A percentile compares a stretch with the other conserved stretches of the same genome.
phyloP scores from a whole-genome alignment of 2,329 filamentous ascomycete species.

The Rhinocladiella mackenziei region DNA sequence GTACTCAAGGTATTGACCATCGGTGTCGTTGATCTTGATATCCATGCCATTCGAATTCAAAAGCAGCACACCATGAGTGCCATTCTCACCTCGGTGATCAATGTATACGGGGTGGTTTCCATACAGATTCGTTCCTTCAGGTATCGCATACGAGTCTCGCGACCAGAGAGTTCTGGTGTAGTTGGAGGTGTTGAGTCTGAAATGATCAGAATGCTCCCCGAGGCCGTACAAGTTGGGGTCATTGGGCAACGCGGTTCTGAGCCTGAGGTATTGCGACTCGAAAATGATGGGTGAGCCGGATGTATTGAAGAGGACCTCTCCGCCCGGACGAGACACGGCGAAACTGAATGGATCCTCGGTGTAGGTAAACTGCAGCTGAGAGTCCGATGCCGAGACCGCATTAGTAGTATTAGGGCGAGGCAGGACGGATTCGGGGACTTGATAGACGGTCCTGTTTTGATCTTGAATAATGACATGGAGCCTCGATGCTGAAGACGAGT shows the following conservation, averaged over 20 bases:
- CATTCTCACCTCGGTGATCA: constrained; percentile 60
- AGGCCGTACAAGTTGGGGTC: constrained; percentile 72
- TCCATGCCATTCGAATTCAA: constrained; percentile 75
- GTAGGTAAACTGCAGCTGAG: constrained; percentile 48
- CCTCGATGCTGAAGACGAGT: too few relatives aligned
- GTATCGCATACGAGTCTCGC: constrained; percentile 61
- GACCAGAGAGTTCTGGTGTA: constrained; percentile 69
- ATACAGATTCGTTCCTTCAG: constrained; percentile 63
- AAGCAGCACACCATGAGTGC: constrained; percentile 63
- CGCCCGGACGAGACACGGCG: constrained; percentile 44
- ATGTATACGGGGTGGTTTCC: constrained; percentile 72
- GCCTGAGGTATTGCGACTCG: constrained; percentile 70
- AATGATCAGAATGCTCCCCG: constrained; percentile 70
- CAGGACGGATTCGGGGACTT: constrained; percentile 67
- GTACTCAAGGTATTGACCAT: constrained; percentile 69
- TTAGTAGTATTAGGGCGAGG: constrained; percentile 51
- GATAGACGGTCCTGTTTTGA: constrained; percentile 64
- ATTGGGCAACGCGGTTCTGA: constrained; percentile 66
- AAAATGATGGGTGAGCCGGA: constrained; percentile 65
- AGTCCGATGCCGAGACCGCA: constrained; percentile 44
- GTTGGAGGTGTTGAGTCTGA: constrained; percentile 63
- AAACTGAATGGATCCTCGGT: constrained; percentile 63
- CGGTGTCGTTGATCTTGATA: constrained; percentile 64
- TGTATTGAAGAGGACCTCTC: constrained; percentile 61
- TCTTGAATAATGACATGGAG: constrained; percentile 73